phyloP scores from a whole-genome alignment of 768 basidiomycete genomes.

The Filobasidium floriforme region DNA sequence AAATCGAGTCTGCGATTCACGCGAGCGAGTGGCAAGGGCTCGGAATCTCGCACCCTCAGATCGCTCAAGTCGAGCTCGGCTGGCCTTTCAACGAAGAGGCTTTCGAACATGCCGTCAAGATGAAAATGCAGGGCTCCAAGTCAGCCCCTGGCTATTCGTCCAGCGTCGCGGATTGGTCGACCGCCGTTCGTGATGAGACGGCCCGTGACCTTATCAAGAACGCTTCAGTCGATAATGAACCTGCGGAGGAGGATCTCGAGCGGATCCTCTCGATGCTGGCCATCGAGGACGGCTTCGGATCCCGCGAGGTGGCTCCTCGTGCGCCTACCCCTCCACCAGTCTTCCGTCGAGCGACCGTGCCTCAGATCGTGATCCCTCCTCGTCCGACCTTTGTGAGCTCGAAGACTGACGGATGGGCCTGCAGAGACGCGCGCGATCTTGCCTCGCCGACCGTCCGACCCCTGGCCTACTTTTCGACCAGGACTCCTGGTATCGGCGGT shows the following conservation, averaged over 20 bases:
- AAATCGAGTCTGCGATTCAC: no score
- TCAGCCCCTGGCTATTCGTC: neutral
- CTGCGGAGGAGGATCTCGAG: neutral
- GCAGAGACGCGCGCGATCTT: neutral
- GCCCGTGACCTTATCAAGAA: neutral
- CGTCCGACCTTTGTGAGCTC: neutral
- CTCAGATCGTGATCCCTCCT: neutral
- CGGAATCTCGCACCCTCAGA: neutral
- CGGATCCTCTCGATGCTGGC: neutral
- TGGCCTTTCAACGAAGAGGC: neutral
- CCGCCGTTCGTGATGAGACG: neutral
- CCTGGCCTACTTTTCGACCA: neutral
- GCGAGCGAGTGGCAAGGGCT: no score
- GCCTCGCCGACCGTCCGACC: neutral
- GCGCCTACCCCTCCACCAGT: neutral
- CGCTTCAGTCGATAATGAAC: neutral
- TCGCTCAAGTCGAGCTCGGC: neutral
- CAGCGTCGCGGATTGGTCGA: neutral
- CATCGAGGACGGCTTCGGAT: neutral
- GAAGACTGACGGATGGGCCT: neutral
- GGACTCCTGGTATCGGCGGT: neutral
- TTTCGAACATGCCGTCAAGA: neutral
- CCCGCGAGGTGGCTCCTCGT: no score
- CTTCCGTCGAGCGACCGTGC: neutral
- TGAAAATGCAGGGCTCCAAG: neutral